These are phyloP conservation scores for Penicillium digitatum DNA, from an alignment of 2,329 filamentous ascomycete genomes.

Conservation along the genomic window DNA sequence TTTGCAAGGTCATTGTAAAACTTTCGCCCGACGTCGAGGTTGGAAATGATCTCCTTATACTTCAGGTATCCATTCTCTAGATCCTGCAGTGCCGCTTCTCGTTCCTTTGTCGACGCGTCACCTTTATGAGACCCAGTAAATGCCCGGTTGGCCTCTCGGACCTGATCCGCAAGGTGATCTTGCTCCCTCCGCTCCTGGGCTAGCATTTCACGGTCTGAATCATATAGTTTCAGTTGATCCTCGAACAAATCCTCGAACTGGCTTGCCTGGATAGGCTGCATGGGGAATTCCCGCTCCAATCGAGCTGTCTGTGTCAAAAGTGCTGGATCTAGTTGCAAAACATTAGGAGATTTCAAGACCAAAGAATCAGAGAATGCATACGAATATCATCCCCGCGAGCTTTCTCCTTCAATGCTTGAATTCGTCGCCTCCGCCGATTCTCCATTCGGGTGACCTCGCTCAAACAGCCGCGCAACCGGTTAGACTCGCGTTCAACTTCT, in stretches of 20 bases:
- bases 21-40: conserved; percentile 84
- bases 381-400: conserved; percentile 83
- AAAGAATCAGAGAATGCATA: conserved; percentile 32
- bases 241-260: conserved; percentile 94
- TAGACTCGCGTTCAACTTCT: conserved; percentile 73
- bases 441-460: conserved; percentile 85
- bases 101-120: conserved; percentile 65
- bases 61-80: conserved; percentile 90
- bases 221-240: conserved; percentile 73
- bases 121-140: conserved; percentile 70
- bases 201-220: conserved; percentile 68
- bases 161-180: conserved; percentile 62
- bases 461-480: conserved; percentile 69
- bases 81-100: conserved; percentile 80
- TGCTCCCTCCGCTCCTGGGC: conserved; percentile 72
- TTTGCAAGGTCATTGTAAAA: conserved; percentile 96
- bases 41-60: conserved; percentile 92
- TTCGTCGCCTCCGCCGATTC: conserved; percentile 70
- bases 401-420: conserved; percentile 74
- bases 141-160: conserved; percentile 71
- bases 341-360: not conserved
- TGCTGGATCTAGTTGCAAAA: conserved; percentile 54
- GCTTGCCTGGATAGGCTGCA: conserved; percentile 76
- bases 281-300: conserved; percentile 79
- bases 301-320: conserved; percentile 78